Base-by-base conservation (phyloP, 805 yeast genomes). In the Peterozyma toletana region DNA sequence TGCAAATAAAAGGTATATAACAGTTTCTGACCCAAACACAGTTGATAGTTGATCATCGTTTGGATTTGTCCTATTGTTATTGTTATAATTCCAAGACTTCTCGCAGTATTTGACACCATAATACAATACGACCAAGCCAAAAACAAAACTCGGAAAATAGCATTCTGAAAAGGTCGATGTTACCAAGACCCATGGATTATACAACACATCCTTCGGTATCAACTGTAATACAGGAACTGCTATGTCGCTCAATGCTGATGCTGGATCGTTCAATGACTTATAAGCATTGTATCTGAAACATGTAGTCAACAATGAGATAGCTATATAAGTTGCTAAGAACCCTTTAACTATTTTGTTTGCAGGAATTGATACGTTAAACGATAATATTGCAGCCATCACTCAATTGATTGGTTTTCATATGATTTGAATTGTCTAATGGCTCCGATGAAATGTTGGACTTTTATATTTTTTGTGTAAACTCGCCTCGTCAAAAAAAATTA, bases 111-210 rank as follows among this genome's bases (percentile, higher is more conserved):
- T 68, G 35, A 71, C 55, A 13, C 77, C 67, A 30, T 63, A 56
- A 41, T 55, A 66, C 31, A 76, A 54, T 2, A 72, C 53, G 2
- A 56, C 42, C 3, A 59, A 48, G 0, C 77, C 68, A 4, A 73
- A 42, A 13, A 73, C 3, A 47, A 74, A 73, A 35, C 73, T 66
- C 50, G 76, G 54, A 2, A 75, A 39, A 7, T 76, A 62, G 5
- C 71, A 69, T 54, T 83, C 89, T 2, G 83, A 76, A 56, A 82
- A 80, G n/a, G 83, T 74, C 1, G 86, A 71, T 2, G 82, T 70
- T 29, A 75, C 56, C 2, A 83, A 52, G 1, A 83, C 83, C 83
- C 86, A 78, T 5, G 89, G 89, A 48, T 77, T 67, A 43, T 62
- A 65, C 3, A 80, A 51, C 0, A 80, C 68, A 42, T 70, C 65